A percentile compares a stretch with the other conserved stretches of the same genome.
These are phyloP conservation scores for Diaporthe sp. DNA, from an alignment of 2,329 filamentous ascomycete species.

Conservation along the genomic window DNA sequence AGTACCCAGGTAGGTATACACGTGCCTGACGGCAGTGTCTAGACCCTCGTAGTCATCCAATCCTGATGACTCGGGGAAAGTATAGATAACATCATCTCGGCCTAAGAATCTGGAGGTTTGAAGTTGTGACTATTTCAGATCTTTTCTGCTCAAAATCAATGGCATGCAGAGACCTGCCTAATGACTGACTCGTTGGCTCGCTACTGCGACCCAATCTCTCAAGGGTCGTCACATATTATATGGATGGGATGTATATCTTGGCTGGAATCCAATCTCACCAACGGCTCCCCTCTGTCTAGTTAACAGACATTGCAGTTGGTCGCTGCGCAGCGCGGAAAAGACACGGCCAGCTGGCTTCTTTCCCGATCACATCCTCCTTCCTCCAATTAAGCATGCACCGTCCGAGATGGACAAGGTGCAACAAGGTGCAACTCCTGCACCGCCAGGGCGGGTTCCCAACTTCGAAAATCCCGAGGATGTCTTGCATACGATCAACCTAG, in stretches of 20 bases:
- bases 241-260: background rate
- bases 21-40: background rate
- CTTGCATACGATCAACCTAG: constrained; percentile 33
- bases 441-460: constrained; percentile 24
- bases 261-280: background rate
- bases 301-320: background rate
- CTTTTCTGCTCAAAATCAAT: background rate
- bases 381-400: constrained; percentile 3
- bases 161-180: background rate
- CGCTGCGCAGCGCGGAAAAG: background rate
- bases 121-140: background rate
- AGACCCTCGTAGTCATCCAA: background rate
- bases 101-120: background rate
- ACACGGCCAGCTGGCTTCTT: background rate
- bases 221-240: background rate
- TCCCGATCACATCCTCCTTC: background rate
- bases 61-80: constrained; percentile 21
- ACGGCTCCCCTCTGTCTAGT: background rate
- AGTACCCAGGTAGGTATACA: background rate
- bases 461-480: constrained; percentile 33
- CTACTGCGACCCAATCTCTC: constrained; percentile 4
- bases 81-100: constrained; percentile 20
- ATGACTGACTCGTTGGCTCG: constrained; percentile 12
- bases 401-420: background rate
- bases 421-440: constrained; percentile 34